phyloP scores from a whole-genome alignment of 169 alveolate species.

The Perkinsus olseni region DNA sequence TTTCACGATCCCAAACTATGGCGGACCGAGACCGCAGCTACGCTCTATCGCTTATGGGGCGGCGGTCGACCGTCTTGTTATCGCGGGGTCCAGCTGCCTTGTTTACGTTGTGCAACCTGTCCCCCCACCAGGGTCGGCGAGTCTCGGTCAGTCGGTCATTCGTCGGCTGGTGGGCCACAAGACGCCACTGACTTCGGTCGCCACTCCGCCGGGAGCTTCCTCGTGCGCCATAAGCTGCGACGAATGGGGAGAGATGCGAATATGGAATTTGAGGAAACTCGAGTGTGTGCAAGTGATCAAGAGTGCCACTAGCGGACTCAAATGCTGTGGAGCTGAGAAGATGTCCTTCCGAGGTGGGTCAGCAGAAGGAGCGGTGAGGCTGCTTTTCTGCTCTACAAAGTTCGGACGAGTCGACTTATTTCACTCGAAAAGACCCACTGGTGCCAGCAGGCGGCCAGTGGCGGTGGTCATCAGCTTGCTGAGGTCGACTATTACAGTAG shows the following conservation, averaged over 20 bases:
- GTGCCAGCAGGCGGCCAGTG: background rate
- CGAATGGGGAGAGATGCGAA: background rate
- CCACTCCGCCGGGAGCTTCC: background rate
- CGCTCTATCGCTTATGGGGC: background rate
- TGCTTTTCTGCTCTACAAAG: background rate
- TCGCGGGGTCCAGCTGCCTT: background rate
- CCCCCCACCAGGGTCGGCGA: background rate
- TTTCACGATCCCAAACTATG: background rate
- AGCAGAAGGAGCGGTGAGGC: background rate
- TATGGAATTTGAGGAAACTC: background rate
- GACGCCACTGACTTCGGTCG: background rate
- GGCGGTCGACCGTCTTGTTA: background rate
- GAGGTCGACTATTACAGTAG: background rate
- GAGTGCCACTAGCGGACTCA: background rate
- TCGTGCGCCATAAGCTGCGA: background rate
- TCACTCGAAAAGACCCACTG: background rate
- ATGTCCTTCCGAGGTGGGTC: background rate
- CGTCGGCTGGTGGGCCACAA: background rate
- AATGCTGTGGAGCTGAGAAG: background rate
- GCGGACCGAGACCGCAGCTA: background rate
- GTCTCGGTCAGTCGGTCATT: background rate
- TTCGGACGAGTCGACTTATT: background rate
- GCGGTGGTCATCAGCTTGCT: background rate
- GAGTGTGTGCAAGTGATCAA: slow-evolving; percentile 1
- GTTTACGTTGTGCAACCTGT: background rate